Conservation (phyloP, 495 filamentous ascomycete genomes). For the Penicillium subrubescens region DNA sequence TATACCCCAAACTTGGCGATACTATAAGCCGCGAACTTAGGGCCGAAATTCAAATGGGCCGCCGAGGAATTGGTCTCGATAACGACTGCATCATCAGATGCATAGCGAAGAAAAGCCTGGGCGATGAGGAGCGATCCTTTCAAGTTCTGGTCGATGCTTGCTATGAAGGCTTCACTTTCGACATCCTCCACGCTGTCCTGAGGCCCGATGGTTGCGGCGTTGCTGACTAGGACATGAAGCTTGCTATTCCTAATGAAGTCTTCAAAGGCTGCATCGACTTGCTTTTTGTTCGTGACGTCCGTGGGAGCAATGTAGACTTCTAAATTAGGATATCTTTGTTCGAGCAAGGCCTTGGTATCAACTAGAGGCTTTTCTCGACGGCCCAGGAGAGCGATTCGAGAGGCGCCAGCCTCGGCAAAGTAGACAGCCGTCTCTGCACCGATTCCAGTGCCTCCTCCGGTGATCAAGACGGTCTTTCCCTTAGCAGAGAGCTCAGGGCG, state of each 20-base stretch:
- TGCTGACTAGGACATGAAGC: slow-evolving; percentile 30
- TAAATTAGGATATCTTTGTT: slow-evolving; percentile 22
- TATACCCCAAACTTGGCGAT: slow-evolving; percentile 44
- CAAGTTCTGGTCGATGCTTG: slow-evolving; percentile 39
- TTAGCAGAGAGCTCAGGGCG: slow-evolving; percentile 44
- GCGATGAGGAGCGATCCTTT: slow-evolving; percentile 38
- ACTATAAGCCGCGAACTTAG: slow-evolving; percentile 37
- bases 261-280: slow-evolving; percentile 40
- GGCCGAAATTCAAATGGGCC: slow-evolving; percentile 38
- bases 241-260: slow-evolving; percentile 28
- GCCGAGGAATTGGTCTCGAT: slow-evolving; percentile 41
- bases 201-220: slow-evolving; percentile 34
- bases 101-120: slow-evolving; percentile 45
- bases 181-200: slow-evolving; percentile 28
- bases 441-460: slow-evolving; percentile 49
- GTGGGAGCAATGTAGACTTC: slow-evolving; percentile 33
- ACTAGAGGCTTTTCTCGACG: slow-evolving; percentile 36
- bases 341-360: slow-evolving; percentile 31
- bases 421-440: slow-evolving; percentile 41
- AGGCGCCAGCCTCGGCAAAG: slow-evolving; percentile 49
- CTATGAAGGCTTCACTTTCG: slow-evolving; percentile 35
- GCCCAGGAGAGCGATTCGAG: slow-evolving; percentile 38
- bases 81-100: slow-evolving; percentile 35
- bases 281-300: slow-evolving; percentile 43
- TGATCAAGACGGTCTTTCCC: slow-evolving; percentile 50